Percentiles rank a stretch among this genome's conserved stretches.
Evolutionary conservation across 2,329 filamentous ascomycete species (phyloP).

Genomic region (Fusarium sp.): DNA sequence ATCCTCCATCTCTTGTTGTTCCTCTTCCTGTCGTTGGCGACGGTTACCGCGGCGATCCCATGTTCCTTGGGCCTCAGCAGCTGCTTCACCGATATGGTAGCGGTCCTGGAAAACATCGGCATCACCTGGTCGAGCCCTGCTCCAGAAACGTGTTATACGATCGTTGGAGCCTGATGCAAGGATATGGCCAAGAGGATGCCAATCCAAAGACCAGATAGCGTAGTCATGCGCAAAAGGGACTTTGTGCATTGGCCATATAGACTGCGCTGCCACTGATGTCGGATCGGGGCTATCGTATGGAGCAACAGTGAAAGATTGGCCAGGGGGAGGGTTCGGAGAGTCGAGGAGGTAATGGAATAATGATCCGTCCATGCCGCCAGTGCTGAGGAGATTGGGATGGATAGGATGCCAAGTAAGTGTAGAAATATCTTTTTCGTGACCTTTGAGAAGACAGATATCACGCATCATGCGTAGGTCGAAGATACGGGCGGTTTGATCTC

Average conservation of each 20-base stretch:
- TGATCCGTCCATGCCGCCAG: constrained; percentile 89
- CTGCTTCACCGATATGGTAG: constrained; percentile 94
- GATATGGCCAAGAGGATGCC: constrained; percentile 96
- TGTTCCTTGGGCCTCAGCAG: constrained; percentile 94
- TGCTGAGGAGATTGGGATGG: constrained; percentile 88
- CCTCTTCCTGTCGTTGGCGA: constrained; percentile 86
- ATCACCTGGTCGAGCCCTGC: constrained; percentile 88
- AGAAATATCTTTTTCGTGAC: constrained; percentile 96
- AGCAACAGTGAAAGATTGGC: constrained; percentile 77
- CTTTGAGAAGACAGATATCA: constrained; percentile 91
- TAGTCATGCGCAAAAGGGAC: constrained; percentile 91
- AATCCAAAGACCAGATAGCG: constrained; percentile 97
- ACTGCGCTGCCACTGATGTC: constrained; percentile 82
- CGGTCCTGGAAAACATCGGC: constrained; percentile 87
- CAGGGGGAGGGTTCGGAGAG: constrained; percentile 87
- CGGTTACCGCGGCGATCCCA: constrained; percentile 86
- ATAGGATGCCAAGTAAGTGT: constrained; percentile 94
- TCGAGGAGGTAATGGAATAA: constrained; percentile 96
- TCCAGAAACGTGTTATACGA: constrained; percentile 97
- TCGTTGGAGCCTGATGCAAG: constrained; percentile 96
- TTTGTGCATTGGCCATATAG: constrained; percentile 92
- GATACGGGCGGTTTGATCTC: constrained; percentile 91
- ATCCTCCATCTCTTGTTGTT: constrained; percentile 93
- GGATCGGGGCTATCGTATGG: constrained; percentile 90
- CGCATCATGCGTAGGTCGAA: constrained; percentile 99